Conservation (phyloP, 257 asterid genomes). For the Catharanthus roseus region DNA sequence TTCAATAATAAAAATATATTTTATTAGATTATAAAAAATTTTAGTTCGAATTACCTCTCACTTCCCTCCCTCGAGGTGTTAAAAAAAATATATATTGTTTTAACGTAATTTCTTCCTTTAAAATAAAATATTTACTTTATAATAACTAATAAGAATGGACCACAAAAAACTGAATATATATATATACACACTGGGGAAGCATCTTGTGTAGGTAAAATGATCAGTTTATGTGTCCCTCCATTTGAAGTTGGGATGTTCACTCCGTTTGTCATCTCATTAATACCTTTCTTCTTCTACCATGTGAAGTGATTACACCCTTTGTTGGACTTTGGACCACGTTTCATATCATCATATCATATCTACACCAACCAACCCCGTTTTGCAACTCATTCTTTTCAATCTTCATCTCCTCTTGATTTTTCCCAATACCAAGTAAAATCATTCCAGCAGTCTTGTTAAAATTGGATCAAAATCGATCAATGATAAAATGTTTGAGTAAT, state of each 20-base stretch:
- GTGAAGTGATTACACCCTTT: slow-evolving; percentile 16
- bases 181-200: too few species aligned
- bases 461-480: too few species aligned
- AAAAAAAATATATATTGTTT: too few species aligned
- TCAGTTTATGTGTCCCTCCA: slow-evolving; percentile 25
- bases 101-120: too few species aligned
- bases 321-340: slow-evolving; percentile 23
- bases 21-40: too few species aligned
- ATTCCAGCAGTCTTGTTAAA: too few species aligned
- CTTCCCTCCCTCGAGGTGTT: too few species aligned
- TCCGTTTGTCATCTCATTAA: slow-evolving; percentile 18
- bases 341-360: too few species aligned
- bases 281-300: slow-evolving; percentile 14
- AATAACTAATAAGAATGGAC: slow-evolving; percentile 30
- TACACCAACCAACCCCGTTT: slow-evolving; percentile 2
- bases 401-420: neutral
- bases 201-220: slow-evolving; percentile 19
- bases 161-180: slow-evolving; percentile 30
- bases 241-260: slow-evolving; percentile 15
- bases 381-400: slow-evolving; percentile 1
- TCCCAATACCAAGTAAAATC: neutral
- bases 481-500: too few species aligned
- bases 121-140: too few species aligned
- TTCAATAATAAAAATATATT: too few species aligned
- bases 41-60: too few species aligned